Conservation (phyloP, 805 yeast genomes). For the Starmerella apis region DNA sequence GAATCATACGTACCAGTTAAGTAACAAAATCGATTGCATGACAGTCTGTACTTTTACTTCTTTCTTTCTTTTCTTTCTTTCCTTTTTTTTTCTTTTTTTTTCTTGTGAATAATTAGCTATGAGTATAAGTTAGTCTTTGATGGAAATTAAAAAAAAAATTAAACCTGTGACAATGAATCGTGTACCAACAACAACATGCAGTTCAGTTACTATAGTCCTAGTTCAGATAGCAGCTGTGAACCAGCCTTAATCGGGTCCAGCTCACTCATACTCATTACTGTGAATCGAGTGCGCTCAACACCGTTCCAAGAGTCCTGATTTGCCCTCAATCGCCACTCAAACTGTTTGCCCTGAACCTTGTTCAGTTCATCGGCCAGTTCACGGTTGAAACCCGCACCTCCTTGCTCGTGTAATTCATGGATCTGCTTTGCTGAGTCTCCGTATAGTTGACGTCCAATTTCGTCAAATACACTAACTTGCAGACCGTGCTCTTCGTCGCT, state of each 20-base stretch:
- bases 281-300: slow-evolving; percentile 54
- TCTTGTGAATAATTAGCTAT: not conserved
- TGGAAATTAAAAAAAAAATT: no score
- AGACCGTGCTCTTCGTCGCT: slow-evolving; percentile 37
- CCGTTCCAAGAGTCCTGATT: slow-evolving; percentile 78
- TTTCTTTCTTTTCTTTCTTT: not conserved
- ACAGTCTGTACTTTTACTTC: no score
- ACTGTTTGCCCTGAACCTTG: slow-evolving; percentile 55
- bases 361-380: slow-evolving; percentile 40
- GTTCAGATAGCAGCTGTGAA: slow-evolving; percentile 15
- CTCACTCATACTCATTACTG: slow-evolving; percentile 41
- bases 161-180: no score
- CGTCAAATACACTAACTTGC: slow-evolving; percentile 83
- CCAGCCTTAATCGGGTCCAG: slow-evolving; percentile 12
- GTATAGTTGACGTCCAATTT: slow-evolving; percentile 59
- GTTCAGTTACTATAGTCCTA: slow-evolving; percentile 12
- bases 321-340: slow-evolving; percentile 65
- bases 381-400: slow-evolving; percentile 28
- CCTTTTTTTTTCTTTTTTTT: not conserved
- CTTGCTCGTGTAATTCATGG: slow-evolving; percentile 25
- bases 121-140: not conserved
- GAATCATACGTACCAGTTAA: slow-evolving; percentile 22
- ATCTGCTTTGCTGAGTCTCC: slow-evolving; percentile 58
- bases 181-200: no score
- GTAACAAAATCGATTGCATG: no score